Evolutionary conservation across 805 yeast genomes (phyloP).

Genomic region (Kluyveromyces siamensis): DNA sequence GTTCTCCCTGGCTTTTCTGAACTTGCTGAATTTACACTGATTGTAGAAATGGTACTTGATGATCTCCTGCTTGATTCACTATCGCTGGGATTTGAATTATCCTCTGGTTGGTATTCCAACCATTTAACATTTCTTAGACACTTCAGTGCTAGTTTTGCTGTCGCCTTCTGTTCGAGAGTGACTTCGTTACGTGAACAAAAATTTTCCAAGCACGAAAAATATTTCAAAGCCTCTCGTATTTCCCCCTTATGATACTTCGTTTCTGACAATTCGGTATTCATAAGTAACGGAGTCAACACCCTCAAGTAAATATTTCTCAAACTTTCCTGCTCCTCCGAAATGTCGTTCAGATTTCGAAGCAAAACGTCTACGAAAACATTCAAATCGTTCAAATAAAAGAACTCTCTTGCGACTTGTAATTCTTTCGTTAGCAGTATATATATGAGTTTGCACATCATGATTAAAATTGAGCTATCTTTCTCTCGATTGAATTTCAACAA

Average conservation of each 20-base stretch:
- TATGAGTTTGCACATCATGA: constrained; percentile 69
- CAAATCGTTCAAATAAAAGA: constrained; percentile 75
- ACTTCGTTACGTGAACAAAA: constrained; percentile 16
- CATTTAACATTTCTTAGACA: constrained; percentile 30
- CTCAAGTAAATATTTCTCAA: constrained; percentile 64
- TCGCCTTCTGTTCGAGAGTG: constrained; percentile 26
- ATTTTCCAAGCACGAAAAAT: constrained; percentile 30
- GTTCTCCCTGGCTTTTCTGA: constrained; percentile 1
- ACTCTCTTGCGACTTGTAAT: constrained; percentile 45
- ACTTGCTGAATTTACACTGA: background rate
- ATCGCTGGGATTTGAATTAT: background rate
- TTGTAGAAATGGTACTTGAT: constrained; percentile 12
- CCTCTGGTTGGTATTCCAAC: constrained; percentile 13
- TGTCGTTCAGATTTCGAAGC: constrained; percentile 65
- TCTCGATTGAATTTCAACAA: constrained; percentile 67
- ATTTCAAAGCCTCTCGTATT: constrained; percentile 40
- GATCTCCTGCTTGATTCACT: constrained; percentile 16
- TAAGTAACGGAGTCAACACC: constrained; percentile 62
- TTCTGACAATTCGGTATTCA: constrained; percentile 49
- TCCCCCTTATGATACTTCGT: constrained; percentile 52
- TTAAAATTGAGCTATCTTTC: constrained; percentile 62
- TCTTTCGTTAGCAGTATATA: constrained; percentile 61
- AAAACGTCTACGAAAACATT: constrained; percentile 78
- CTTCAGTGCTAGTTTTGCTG: constrained; percentile 34
- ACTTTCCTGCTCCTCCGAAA: constrained; percentile 49